Percentiles rank a stretch among this genome's conserved stretches.
Conservation (phyloP, 495 filamentous ascomycete species). For the Daldinia childiae region DNA sequence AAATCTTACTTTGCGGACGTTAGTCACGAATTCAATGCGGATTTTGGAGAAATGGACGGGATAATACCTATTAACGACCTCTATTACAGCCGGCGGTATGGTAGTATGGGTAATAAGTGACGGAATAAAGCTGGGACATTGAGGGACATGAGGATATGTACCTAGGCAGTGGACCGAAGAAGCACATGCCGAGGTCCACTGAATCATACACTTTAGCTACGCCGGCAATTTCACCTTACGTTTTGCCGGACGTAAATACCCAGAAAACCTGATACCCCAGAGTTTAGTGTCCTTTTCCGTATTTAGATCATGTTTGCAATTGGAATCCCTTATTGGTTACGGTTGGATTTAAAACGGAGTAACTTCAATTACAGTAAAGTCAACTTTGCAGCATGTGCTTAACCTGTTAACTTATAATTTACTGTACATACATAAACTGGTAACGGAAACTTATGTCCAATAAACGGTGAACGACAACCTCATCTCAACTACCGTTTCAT, state of each 20-base stretch:
- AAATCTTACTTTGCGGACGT: too few species aligned
- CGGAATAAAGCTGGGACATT: slow-evolving; percentile 27
- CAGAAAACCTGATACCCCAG: neutral
- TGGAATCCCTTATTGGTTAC: slow-evolving; percentile 13
- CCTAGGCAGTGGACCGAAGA: slow-evolving; percentile 21
- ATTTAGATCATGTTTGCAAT: slow-evolving; percentile 1
- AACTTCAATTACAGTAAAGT: neutral
- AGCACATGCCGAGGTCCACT: slow-evolving; percentile 49
- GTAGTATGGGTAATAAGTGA: slow-evolving; percentile 25
- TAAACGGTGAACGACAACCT: neutral
- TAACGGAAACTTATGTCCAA: neutral
- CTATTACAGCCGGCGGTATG: neutral
- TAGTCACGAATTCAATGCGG: too few species aligned
- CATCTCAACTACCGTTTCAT: neutral
- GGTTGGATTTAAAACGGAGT: slow-evolving; percentile 11
- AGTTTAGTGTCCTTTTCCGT: neutral
- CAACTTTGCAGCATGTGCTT: neutral
- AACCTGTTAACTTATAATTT: neutral
- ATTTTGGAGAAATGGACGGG: too few species aligned
- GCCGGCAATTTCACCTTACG: slow-evolving; percentile 35
- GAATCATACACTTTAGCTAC: slow-evolving; percentile 14
- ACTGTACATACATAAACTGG: neutral
- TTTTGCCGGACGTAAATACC: slow-evolving; percentile 27
- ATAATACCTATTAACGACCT: too few species aligned
- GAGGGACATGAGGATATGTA: neutral